Evolutionary conservation across 148 eudicot species (phyloP).

Genomic region (Fagopyrum homotropicum): DNA sequence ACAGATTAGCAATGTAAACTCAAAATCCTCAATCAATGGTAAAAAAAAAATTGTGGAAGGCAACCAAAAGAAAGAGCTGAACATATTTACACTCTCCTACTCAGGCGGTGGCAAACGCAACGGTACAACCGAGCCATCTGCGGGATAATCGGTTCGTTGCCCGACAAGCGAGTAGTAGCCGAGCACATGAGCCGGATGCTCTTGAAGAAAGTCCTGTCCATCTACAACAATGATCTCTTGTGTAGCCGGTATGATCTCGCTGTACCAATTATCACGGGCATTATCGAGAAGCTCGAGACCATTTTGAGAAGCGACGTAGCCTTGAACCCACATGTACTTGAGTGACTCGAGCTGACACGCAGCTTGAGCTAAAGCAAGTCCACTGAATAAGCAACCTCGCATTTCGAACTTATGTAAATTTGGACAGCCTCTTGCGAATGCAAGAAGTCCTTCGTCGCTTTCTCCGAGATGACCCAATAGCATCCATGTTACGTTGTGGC

Average conservation of each 20-base stretch:
- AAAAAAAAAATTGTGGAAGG: background rate
- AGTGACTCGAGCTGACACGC: constrained; percentile 42
- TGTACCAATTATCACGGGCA: constrained; percentile 76
- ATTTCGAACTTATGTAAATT: constrained; percentile 74
- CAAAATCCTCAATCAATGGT: background rate
- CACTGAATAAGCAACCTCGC: constrained; percentile 82
- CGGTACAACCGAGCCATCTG: constrained; percentile 37
- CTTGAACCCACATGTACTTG: constrained; percentile 95
- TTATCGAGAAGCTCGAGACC: constrained; percentile 45
- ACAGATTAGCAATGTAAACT: background rate
- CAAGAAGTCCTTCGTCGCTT: constrained; percentile 73
- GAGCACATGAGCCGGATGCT: constrained; percentile 76
- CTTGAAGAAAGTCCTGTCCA: constrained; percentile 35
- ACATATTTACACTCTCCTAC: constrained; percentile 19
- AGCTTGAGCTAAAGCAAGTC: constrained; percentile 58
- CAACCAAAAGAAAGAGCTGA: background rate
- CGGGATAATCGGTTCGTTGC: constrained; percentile 66
- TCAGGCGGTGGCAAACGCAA: constrained; percentile 19
- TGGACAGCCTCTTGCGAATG: constrained; percentile 80
- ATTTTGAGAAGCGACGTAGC: constrained; percentile 44
- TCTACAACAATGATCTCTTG: constrained; percentile 23
- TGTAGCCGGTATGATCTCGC: constrained; percentile 77
- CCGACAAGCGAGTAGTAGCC: constrained; percentile 89
- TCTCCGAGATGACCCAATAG: constrained; percentile 77
- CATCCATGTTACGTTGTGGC: constrained; percentile 88